Base-by-base conservation (phyloP, 2,329 filamentous ascomycete species). In the Fusarium stilboides region DNA sequence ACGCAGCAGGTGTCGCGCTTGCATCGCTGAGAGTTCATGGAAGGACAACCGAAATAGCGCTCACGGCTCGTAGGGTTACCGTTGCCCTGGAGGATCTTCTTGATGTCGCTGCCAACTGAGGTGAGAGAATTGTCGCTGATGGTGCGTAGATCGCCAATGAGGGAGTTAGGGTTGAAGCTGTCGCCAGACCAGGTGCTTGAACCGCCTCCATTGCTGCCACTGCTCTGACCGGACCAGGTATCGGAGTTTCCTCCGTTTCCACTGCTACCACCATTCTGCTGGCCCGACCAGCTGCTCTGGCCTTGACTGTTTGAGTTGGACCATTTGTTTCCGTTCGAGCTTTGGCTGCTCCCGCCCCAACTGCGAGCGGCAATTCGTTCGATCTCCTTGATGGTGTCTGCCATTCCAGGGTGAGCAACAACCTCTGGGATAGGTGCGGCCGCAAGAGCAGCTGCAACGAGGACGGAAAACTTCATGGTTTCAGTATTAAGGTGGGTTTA, bases 1-100 rank as follows among this genome's bases (percentile, higher is more conserved):
- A 83, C 76, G 61, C 82, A 84, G 74, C 82, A 84, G 2, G 80
- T 79, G 47, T 84, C 81, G 19, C 73, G 62, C 37, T 68, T 70
- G 65, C 81, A 83, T 2, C 70, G 74, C 6, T 17, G 44, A 2
- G 62, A 65, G 59, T 69, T 62, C 42, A 71, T 68, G 2, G 64
- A 50, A 8, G 77, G 76, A 33, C 70, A 73, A 15, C 72, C 46
- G 28, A 71, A 49, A 31, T 77, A 73, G 2, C 62, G 56, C 6
- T 74, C 75, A 20, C 70, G 47, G 34, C 73, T 74, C 20, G 74
- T 75, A 8, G 75, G 71, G 52, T 74, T 70, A 14, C 73, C 75
- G 7, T 70, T 73, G 12, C 76, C 75, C 8, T 75, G 71, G 7
- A 84, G 75, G 39, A 84, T 78, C 8, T 71, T 70, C 65, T 79